Evolutionary conservation across 2,329 filamentous ascomycete species (phyloP).

Genomic region (Ceratocystis huliohia): DNA sequence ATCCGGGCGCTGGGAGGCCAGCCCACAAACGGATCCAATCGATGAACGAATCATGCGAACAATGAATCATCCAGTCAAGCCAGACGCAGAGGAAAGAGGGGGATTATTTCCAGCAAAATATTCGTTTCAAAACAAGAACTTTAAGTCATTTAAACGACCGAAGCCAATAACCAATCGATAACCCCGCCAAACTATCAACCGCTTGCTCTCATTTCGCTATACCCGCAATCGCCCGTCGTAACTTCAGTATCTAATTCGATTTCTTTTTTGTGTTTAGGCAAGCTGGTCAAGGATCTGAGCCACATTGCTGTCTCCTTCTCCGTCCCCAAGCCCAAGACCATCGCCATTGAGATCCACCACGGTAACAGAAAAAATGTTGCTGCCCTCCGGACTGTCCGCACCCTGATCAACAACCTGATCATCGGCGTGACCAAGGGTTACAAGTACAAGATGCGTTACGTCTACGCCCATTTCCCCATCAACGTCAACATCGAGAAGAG

Average conservation of each 20-base stretch:
- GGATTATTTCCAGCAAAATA: background rate
- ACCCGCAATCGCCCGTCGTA: background rate
- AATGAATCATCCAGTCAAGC: background rate
- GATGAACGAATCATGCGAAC: background rate
- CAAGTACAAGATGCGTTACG: conserved; percentile 99
- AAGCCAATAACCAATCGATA: background rate
- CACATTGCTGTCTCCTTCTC: conserved; percentile 96
- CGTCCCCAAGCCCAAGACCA: conserved; percentile 68
- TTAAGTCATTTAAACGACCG: background rate
- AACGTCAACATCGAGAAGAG: conserved; percentile 99
- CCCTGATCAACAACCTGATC: conserved; percentile 97
- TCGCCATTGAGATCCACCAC: conserved; percentile 98
- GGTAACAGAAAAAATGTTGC: conserved; percentile 95
- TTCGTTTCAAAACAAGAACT: background rate
- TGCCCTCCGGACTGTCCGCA: conserved; percentile 93
- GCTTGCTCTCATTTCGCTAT: background rate
- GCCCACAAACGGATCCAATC: background rate
- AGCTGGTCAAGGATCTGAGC: conserved; percentile 91
- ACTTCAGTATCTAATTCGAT: conserved; percentile 13
- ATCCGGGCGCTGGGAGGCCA: background rate
- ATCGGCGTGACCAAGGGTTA: conserved; percentile 97
- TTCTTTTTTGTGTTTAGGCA: conserved; percentile 44
- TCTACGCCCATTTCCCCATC: conserved; percentile 99
- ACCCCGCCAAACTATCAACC: background rate
- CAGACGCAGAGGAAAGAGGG: background rate